Percentiles rank a stretch among this genome's conserved stretches.
phyloP scores from a whole-genome alignment of 202 grass and related monocot genomes.

The Tripidium arundinaceum region DNA sequence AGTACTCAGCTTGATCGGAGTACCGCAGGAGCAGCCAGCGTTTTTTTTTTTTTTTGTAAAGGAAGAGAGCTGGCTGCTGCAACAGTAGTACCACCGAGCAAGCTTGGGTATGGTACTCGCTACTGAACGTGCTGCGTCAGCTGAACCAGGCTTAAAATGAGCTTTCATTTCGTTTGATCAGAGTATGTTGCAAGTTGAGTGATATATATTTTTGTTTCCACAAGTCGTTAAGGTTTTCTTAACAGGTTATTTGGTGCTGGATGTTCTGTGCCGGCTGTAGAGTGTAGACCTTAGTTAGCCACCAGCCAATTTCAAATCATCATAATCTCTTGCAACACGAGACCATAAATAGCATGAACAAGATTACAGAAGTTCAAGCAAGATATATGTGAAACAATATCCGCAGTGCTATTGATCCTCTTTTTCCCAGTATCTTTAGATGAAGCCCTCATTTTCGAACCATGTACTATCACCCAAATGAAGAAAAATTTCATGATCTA shows the following conservation, averaged over 20 bases:
- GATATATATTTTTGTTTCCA: neutral
- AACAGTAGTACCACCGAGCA: neutral
- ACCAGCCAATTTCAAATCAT: no score
- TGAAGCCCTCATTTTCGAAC: neutral
- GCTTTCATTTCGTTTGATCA: neutral
- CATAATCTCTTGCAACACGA: neutral
- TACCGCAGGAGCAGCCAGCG: no score
- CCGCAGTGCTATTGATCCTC: neutral
- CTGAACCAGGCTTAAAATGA: neutral
- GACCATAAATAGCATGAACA: neutral
- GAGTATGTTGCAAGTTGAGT: neutral
- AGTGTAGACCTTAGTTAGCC: no score
- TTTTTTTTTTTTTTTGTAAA: no score
- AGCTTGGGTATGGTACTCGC: neutral
- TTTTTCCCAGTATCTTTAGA: slow-evolving; percentile 1
- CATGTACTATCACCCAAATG: neutral
- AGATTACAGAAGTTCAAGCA: neutral
- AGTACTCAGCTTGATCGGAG: neutral
- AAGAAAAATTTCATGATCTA: neutral
- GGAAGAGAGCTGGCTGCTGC: no score
- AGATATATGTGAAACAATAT: neutral
- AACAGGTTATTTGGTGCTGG: neutral
- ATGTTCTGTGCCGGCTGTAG: no score
- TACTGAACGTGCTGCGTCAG: no score
- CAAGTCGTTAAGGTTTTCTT: neutral